phyloP scores from a whole-genome alignment of 805 yeast genomes.

The Candida boleticola region DNA sequence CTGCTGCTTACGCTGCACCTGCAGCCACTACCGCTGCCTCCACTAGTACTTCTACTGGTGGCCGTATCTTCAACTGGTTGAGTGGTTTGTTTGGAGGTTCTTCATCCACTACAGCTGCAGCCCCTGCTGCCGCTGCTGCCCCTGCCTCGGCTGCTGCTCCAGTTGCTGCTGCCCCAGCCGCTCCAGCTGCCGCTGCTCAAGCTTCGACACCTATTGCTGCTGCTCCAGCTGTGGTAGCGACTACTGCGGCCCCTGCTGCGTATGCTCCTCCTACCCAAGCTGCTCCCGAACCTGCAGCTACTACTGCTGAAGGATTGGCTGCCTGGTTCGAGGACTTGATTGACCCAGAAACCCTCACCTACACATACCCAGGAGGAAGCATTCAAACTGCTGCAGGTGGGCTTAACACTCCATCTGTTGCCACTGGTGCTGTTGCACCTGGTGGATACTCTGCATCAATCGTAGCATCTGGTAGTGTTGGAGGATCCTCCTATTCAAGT shows the following conservation, averaged over 20 bases:
- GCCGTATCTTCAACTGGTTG: constrained; percentile 2
- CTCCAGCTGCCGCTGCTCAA: constrained; percentile 24
- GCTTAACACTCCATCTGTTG: neutral
- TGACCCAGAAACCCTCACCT: constrained; percentile 4
- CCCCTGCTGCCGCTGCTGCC: constrained; percentile 18
- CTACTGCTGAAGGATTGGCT: constrained; percentile 7
- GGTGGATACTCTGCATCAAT: constrained; percentile 4
- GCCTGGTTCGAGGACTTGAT: constrained; percentile 5
- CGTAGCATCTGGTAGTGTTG: constrained; percentile 6
- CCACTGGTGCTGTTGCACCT: constrained; percentile 16
- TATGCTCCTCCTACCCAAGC: constrained; percentile 25
- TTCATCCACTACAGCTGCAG: constrained; percentile 20
- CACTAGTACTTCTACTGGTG: constrained; percentile 5
- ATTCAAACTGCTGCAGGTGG: neutral
- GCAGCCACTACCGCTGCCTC: constrained; percentile 10
- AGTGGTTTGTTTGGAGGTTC: constrained; percentile 5
- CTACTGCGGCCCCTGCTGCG: neutral
- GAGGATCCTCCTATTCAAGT: constrained; percentile 23
- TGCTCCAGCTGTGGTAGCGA: constrained; percentile 13
- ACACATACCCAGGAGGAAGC: constrained; percentile 1
- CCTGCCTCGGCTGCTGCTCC: constrained; percentile 19
- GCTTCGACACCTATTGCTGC: constrained; percentile 26
- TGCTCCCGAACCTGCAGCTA: constrained; percentile 16
- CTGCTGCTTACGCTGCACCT: constrained; percentile 25
- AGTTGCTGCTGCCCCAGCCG: constrained; percentile 25